These are phyloP conservation scores for Phytophthora constricta DNA, from an alignment of 352 stramenopile genomes.

Conservation along the genomic window DNA sequence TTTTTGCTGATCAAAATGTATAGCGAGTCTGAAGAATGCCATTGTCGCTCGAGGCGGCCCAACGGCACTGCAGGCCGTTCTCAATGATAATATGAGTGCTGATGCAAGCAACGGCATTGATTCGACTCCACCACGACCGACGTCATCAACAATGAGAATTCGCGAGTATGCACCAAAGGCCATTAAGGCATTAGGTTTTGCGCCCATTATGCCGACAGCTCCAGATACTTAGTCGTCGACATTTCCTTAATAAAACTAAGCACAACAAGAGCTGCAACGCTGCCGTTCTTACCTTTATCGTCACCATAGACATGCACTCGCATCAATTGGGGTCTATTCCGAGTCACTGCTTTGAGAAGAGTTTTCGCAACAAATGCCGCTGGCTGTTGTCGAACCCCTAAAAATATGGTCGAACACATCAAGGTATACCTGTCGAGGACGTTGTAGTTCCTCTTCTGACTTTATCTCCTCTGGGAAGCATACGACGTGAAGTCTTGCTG, in stretches of 20 bases:
- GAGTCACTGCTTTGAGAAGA: too few relatives aligned
- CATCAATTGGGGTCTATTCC: too few relatives aligned
- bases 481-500: neutral
- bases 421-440: neutral
- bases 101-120: slow-evolving; percentile 5
- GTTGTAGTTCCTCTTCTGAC: neutral
- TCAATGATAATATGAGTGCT: slow-evolving; percentile 53
- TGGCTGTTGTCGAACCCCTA: slow-evolving; percentile 16
- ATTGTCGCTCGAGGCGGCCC: slow-evolving; percentile 62
- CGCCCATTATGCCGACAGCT: slow-evolving; percentile 45
- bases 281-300: too few relatives aligned
- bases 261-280: too few relatives aligned
- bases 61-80: slow-evolving; percentile 65
- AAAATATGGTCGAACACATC: slow-evolving; percentile 32
- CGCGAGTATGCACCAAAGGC: slow-evolving; percentile 80
- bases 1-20: slow-evolving; percentile 1
- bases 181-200: slow-evolving; percentile 73
- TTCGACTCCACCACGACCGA: slow-evolving; percentile 14
- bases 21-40: slow-evolving; percentile 55
- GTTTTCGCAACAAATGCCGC: too few relatives aligned
- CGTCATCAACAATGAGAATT: slow-evolving; percentile 76
- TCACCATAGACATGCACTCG: too few relatives aligned
- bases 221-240: too few relatives aligned
- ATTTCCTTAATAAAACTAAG: too few relatives aligned
- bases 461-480: neutral